phyloP scores from a whole-genome alignment of 495 filamentous ascomycete genomes.

The Penicillium silybi region DNA sequence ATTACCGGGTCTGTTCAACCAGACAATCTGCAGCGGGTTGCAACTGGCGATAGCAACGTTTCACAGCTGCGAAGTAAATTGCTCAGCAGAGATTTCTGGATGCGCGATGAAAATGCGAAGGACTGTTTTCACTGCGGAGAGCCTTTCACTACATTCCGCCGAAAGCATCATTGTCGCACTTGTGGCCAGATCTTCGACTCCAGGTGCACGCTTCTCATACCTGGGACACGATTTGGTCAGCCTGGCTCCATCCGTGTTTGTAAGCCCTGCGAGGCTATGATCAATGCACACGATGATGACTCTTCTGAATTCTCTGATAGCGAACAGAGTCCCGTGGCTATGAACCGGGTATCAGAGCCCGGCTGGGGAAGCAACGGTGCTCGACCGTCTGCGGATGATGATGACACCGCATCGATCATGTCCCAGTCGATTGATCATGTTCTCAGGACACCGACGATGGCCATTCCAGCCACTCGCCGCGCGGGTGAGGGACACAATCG shows the following conservation, averaged over 20 bases:
- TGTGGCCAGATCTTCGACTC: slow-evolving; percentile 97
- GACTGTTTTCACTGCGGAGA: slow-evolving; percentile 93
- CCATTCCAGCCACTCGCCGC: slow-evolving; percentile 80
- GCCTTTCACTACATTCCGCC: slow-evolving; percentile 85
- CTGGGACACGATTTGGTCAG: slow-evolving; percentile 84
- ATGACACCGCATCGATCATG: slow-evolving; percentile 42
- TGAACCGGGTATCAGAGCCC: slow-evolving; percentile 37
- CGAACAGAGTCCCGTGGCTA: slow-evolving; percentile 50
- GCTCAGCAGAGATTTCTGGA: slow-evolving; percentile 95
- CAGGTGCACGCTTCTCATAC: slow-evolving; percentile 87
- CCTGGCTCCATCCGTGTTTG: slow-evolving; percentile 83
- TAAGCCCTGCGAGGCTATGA: slow-evolving; percentile 90
- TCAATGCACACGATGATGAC: slow-evolving; percentile 84
- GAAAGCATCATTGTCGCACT: slow-evolving; percentile 92
- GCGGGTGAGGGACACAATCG: slow-evolving; percentile 76
- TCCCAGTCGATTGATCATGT: slow-evolving; percentile 47
- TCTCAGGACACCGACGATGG: slow-evolving; percentile 62
- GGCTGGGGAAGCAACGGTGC: slow-evolving; percentile 22
- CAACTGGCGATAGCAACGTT: slow-evolving; percentile 25
- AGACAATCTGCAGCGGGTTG: slow-evolving; percentile 17
- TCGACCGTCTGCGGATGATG: slow-evolving; percentile 33
- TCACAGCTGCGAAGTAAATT: slow-evolving; percentile 72
- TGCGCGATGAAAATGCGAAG: slow-evolving; percentile 97
- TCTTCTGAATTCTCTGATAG: slow-evolving; percentile 86
- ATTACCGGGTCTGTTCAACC: slow-evolving; percentile 13